Evolutionary conservation across 371 early-diverging fungal genomes (phyloP).

Genomic region (Mucor indicus): DNA sequence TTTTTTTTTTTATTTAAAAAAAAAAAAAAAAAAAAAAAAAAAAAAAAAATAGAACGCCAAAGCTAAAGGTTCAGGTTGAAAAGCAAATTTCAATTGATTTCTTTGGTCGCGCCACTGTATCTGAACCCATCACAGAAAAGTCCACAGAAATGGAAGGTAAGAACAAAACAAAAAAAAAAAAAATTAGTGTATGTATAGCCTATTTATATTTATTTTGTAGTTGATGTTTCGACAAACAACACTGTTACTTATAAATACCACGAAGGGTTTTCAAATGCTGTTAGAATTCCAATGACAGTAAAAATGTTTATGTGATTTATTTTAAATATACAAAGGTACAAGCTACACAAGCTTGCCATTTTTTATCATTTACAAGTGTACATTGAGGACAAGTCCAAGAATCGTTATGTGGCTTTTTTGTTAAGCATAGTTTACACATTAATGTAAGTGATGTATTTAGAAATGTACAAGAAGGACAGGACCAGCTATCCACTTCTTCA

Average conservation of each 20-base stretch:
- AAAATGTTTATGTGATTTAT: constrained; percentile 51
- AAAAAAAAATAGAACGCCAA: neutral
- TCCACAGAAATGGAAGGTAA: constrained; percentile 15
- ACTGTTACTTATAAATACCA: constrained; percentile 29
- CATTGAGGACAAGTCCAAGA: constrained; percentile 33
- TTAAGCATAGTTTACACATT: constrained; percentile 29
- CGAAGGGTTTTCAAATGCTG: constrained; percentile 88
- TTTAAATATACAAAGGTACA: constrained; percentile 12
- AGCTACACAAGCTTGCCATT: constrained; percentile 12
- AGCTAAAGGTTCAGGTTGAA: constrained; percentile 13
- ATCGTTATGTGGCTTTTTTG: constrained; percentile 8
- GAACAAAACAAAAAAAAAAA: no score
- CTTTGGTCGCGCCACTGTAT: constrained; percentile 59
- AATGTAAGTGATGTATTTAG: constrained; percentile 21
- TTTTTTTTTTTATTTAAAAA: neutral
- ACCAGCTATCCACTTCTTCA: constrained; percentile 13
- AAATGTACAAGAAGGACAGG: constrained; percentile 35
- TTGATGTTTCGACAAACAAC: constrained; percentile 11
- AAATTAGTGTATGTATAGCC: neutral
- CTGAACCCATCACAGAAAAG: constrained; percentile 2
- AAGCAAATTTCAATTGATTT: constrained; percentile 48
- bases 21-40: neutral
- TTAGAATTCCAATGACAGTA: constrained; percentile 69
- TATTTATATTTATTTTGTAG: neutral
- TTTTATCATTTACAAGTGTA: constrained; percentile 15